Conservation (phyloP, 2,329 filamentous ascomycete species). For the Trichoderma endophyticum region DNA sequence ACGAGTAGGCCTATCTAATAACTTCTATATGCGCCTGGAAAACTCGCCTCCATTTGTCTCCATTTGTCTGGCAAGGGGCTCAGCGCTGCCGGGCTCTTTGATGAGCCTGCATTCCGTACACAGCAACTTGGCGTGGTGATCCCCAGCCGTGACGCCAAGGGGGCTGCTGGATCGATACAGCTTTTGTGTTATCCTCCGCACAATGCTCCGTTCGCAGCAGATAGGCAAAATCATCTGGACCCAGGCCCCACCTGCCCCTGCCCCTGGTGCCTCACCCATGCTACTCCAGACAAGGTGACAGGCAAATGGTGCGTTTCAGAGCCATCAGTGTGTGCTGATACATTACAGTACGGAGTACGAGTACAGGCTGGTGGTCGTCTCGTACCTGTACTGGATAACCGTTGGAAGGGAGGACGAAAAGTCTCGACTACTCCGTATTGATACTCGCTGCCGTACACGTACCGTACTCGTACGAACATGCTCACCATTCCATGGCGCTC, state of each 20-base stretch:
- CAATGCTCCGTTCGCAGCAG: slow-evolving; percentile 1
- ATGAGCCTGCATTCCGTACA: not conserved
- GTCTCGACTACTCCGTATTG: not conserved
- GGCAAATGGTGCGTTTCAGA: slow-evolving; percentile 16
- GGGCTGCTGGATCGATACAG: slow-evolving; percentile 1
- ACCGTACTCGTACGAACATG: not conserved
- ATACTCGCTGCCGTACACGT: not conserved
- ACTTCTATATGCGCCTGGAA: not conserved
- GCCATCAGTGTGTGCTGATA: not conserved
- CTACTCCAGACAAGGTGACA: slow-evolving; percentile 14
- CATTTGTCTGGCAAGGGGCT: not conserved
- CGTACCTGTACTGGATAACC: not conserved
- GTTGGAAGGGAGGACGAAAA: not conserved
- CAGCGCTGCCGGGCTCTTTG: not conserved
- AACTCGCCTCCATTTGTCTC: not conserved
- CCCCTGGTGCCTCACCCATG: slow-evolving; percentile 13
- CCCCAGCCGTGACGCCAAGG: not conserved
- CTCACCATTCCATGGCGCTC: not conserved
- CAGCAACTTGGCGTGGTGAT: not conserved
- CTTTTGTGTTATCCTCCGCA: slow-evolving; percentile 2
- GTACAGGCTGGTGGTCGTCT: not conserved
- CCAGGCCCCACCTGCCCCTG: slow-evolving; percentile 9
- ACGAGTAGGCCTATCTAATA: not conserved
- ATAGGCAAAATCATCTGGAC: slow-evolving; percentile 2
- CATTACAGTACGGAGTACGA: not conserved